Evolutionary conservation across 2,329 filamentous ascomycete genomes (phyloP), one percentile per base, ranked within the genome.

Genomic region (Cladosporium sp.): DNA sequence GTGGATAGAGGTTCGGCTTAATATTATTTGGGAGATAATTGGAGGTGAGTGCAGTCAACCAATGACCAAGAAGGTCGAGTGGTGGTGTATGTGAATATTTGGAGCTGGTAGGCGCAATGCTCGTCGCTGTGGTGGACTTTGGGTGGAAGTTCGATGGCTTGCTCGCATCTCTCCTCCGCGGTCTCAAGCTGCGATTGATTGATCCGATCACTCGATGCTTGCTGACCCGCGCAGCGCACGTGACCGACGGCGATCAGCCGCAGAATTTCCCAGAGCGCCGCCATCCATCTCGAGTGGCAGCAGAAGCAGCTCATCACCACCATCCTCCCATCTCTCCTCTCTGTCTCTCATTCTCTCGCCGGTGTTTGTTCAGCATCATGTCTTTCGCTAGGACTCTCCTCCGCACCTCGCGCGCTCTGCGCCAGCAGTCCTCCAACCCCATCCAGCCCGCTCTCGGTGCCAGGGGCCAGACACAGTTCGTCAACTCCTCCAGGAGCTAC

Each of bases 311-410:
- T 21, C 39, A 46, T 28, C 58, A 28, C 25, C 39, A 21, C 58
- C 58, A 61, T 32, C 36, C 34, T 32, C 36, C 34, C 60, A 30
- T 53, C 60, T 63, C 51, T 58, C 36, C 32, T 43, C 34, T 32
- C 57, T 57, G 36, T 65, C 63, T 65, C 46, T 62, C 59, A 53
- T 62, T 62, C 43, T 63, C 61, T 16, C 64, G 63, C 46, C 39
- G 64, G 34, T 58, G 51, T 58, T 32, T 64, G 53, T 58, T 46
- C 62, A 21, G 6, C 59, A 56, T 62, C 91, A 89, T 92, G 80
- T 86, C 86, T 77, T 88, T 95, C 77, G 86, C 92, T 79, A 89
- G 92, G 81, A 89, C 92, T 75, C 89, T 97, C 76, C 80, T 95
- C 82, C 91, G 91, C 84, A 91, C 92, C 71, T 90, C 91, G 79